These are phyloP conservation scores for Botryotinia globosa DNA, from an alignment of 2,329 filamentous ascomycete species.

Conservation along the genomic window DNA sequence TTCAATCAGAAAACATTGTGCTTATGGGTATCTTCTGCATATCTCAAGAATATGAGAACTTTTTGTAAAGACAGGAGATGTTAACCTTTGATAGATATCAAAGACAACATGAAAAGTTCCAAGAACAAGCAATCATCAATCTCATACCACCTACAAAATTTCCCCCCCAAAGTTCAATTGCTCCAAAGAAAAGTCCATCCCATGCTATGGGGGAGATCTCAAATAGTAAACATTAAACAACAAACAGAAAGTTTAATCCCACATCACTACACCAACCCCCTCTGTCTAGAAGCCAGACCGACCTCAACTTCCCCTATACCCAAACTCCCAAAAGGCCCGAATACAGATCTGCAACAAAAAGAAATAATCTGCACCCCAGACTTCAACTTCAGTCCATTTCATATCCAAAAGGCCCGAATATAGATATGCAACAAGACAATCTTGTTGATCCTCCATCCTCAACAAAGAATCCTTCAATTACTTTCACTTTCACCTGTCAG, in stretches of 20 bases:
- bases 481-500: not conserved
- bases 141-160: not conserved
- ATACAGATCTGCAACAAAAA: not conserved
- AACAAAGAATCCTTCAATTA: not conserved
- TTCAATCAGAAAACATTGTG: not conserved
- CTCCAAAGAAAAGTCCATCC: not conserved
- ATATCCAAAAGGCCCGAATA: not conserved
- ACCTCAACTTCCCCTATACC: not conserved
- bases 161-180: not conserved
- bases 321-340: not conserved
- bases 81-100: not conserved
- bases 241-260: too few species aligned
- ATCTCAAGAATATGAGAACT: fast-evolving
- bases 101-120: not conserved
- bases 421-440: not conserved
- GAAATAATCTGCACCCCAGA: too few species aligned
- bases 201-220: fast-evolving
- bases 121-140: not conserved
- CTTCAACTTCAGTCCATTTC: too few species aligned
- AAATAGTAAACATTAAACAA: not conserved
- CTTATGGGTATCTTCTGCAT: not conserved
- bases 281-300: not conserved
- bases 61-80: not conserved
- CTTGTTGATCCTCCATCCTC: not conserved
- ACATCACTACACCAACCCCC: not conserved